Conservation (phyloP, 345 rosid genomes). For the Laguncularia racemosa region DNA sequence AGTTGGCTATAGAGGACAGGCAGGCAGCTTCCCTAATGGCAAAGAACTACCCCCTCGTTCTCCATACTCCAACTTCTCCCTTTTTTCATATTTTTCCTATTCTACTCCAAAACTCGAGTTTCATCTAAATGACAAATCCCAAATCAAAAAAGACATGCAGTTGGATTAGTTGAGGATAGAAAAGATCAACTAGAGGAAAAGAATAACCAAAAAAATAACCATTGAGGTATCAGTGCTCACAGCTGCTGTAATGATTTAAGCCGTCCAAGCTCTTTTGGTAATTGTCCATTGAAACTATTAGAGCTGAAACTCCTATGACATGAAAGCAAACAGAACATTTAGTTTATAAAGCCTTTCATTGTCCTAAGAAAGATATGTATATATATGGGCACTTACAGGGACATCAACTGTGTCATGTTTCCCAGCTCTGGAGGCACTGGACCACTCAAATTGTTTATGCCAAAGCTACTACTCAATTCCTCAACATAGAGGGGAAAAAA, state of each 20-base stretch:
- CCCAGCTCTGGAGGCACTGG: conserved; percentile 46
- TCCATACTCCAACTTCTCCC: too few species aligned
- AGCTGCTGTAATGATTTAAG: conserved; percentile 40
- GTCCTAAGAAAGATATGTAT: not conserved
- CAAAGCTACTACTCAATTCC: conserved; percentile 38
- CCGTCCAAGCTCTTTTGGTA: conserved; percentile 40
- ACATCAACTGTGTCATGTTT: conserved; percentile 37
- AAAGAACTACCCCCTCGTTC: too few species aligned
- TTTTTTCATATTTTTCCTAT: too few species aligned
- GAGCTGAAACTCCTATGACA: conserved; percentile 48
- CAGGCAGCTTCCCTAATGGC: too few species aligned
- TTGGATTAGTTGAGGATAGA: too few species aligned
- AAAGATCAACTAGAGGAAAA: too few species aligned
- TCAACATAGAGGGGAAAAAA: conserved; percentile 11
- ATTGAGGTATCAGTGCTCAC: conserved; percentile 22
- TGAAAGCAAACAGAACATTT: not conserved
- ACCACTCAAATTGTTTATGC: conserved; percentile 53
- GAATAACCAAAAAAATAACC: not conserved
- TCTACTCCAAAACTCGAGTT: too few species aligned
- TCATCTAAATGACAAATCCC: too few species aligned
- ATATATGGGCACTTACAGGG: conserved; percentile 31
- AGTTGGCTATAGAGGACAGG: too few species aligned
- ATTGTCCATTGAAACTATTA: conserved; percentile 38
- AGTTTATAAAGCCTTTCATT: not conserved
- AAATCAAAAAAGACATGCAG: too few species aligned